These are phyloP conservation scores for Penicillium verhagenii DNA, from an alignment of 495 filamentous ascomycete genomes.

Conservation along the genomic window DNA sequence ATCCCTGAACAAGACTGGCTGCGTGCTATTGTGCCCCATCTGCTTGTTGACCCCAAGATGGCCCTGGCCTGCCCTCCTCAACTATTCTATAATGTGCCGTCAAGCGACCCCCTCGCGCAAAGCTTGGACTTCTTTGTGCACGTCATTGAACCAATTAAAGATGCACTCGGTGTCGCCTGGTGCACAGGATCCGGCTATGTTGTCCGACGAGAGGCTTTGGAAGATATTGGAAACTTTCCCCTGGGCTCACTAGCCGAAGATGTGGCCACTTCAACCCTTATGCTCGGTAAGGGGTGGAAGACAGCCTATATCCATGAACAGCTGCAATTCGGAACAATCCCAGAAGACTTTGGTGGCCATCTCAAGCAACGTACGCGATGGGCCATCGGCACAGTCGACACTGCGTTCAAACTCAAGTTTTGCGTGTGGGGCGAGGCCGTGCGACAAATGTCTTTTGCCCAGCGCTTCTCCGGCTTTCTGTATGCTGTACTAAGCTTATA, in stretches of 20 bases:
- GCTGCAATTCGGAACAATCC: conserved; percentile 52
- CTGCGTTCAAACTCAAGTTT: conserved; percentile 44
- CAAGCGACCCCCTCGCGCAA: conserved; percentile 49
- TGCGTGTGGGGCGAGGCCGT: conserved; percentile 40
- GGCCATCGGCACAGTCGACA: conserved; percentile 47
- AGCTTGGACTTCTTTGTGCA: conserved; percentile 46
- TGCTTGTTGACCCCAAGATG: conserved; percentile 46
- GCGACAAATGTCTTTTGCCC: conserved; percentile 31
- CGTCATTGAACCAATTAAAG: conserved; percentile 51
- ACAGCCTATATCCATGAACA: conserved; percentile 50
- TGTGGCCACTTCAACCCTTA: conserved; percentile 44
- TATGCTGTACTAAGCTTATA: conserved; percentile 44
- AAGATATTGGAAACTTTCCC: conserved; percentile 52
- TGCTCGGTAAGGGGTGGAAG: conserved; percentile 51
- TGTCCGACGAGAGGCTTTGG: conserved; percentile 47
- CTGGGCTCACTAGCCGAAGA: conserved; percentile 51
- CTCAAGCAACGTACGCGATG: conserved; percentile 54
- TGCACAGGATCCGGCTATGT: conserved; percentile 55
- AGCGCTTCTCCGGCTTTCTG: conserved; percentile 41
- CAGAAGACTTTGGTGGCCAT: conserved; percentile 46
- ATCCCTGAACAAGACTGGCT: conserved; percentile 56
- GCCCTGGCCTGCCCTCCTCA: conserved; percentile 54
- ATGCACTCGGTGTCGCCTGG: conserved; percentile 48
- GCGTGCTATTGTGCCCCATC: conserved; percentile 46
- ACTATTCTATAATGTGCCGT: conserved; percentile 54